A percentile compares a stretch with the other conserved stretches of the same genome.
These are phyloP conservation scores for Neurospora crassa DNA, from an alignment of 2,329 filamentous ascomycete genomes.

Conservation along the genomic window DNA sequence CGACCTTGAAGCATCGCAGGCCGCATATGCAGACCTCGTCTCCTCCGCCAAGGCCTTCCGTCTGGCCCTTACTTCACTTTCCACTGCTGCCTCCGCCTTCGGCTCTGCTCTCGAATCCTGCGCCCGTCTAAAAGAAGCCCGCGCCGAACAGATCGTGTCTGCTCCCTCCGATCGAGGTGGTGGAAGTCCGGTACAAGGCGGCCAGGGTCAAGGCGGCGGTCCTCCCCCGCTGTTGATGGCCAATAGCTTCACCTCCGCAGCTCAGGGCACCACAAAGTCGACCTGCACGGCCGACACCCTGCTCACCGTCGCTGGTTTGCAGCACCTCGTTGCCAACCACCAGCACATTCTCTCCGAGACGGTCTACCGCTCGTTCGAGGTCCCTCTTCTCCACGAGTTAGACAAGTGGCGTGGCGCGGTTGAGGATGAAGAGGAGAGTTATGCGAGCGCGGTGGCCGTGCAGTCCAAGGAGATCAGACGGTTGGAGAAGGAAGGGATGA, in stretches of 20 bases:
- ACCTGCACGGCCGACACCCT: constrained; percentile 55
- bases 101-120: constrained; percentile 57
- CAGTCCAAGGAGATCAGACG: constrained; percentile 52
- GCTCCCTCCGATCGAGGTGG: constrained; percentile 2
- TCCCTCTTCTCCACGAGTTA: constrained; percentile 59
- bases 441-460: constrained; percentile 43
- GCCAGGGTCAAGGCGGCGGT: constrained; percentile 16
- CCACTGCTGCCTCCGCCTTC: constrained; percentile 52
- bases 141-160: constrained; percentile 45
- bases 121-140: constrained; percentile 58
- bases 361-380: constrained; percentile 58
- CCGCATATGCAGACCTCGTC: constrained; percentile 52
- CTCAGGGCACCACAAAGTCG: constrained; percentile 25
- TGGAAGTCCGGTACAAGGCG: neutral
- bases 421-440: constrained; percentile 54
- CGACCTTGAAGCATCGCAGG: constrained; percentile 54
- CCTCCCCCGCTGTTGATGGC: constrained; percentile 25
- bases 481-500: constrained; percentile 56
- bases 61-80: constrained; percentile 49
- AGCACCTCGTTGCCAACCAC: constrained; percentile 60
- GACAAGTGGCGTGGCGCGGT: constrained; percentile 55
- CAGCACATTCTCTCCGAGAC: constrained; percentile 61
- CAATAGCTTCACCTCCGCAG: constrained; percentile 32
- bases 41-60: constrained; percentile 55
- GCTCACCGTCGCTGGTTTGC: constrained; percentile 52